phyloP scores from a whole-genome alignment of 768 basidiomycete genomes.

The Boletus insuetus region DNA sequence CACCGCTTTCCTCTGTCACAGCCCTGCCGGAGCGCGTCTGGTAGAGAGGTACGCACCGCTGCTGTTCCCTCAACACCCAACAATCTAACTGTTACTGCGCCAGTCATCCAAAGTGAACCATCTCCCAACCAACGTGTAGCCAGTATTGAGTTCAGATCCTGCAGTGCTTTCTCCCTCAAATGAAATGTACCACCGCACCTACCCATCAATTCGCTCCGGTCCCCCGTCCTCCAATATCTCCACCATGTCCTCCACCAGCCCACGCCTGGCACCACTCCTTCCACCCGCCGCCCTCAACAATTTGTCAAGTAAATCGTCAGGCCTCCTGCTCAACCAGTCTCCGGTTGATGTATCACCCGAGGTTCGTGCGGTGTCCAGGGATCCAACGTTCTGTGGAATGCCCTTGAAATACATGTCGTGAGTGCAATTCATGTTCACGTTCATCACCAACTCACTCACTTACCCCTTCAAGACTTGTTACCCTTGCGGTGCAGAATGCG shows the following conservation, averaged over 20 bases:
- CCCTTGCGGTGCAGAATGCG: constrained; percentile 92
- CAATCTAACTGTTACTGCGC: not conserved
- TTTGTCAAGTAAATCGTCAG: constrained; percentile 39
- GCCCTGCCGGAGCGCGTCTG: constrained; percentile 10
- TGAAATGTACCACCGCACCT: constrained; percentile 64
- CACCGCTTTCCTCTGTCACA: constrained; percentile 3
- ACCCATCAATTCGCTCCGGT: constrained; percentile 55
- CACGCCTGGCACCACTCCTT: constrained; percentile 50
- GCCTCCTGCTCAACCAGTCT: constrained; percentile 34
- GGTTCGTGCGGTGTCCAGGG: constrained; percentile 18
- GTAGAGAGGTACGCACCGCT: constrained; percentile 1
- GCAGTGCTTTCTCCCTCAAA: constrained; percentile 35
- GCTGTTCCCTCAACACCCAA: not conserved
- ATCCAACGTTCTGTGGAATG: constrained; percentile 63
- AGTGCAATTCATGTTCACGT: constrained; percentile 29
- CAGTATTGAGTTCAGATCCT: constrained; percentile 14
- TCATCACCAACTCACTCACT: constrained; percentile 4
- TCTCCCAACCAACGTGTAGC: not conserved
- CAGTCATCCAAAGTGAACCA: constrained; percentile 22
- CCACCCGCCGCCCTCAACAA: constrained; percentile 46
- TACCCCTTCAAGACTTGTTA: constrained; percentile 55
- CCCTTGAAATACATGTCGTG: constrained; percentile 82
- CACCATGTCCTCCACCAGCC: constrained; percentile 26
- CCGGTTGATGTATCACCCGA: constrained; percentile 35
- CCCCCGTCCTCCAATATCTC: constrained; percentile 37